These are phyloP conservation scores for Fusarium dlaminii DNA, from an alignment of 2,329 filamentous ascomycete species.

Conservation along the genomic window DNA sequence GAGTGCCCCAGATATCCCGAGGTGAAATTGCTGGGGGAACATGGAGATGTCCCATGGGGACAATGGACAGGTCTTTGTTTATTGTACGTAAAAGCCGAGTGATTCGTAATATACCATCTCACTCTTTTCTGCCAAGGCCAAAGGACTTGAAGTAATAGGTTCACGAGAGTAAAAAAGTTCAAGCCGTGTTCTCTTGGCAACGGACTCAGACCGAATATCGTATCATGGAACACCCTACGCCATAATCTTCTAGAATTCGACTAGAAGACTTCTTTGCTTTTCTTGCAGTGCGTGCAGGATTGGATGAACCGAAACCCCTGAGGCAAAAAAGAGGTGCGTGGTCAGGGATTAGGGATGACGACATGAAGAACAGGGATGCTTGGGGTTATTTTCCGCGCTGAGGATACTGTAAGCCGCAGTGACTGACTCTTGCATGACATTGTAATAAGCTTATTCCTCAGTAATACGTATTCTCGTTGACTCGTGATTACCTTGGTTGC, in stretches of 20 bases:
- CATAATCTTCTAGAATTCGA: slow-evolving; percentile 37
- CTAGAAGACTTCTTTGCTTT: slow-evolving; percentile 23
- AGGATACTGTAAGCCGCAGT: not conserved
- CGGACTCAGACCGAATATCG: slow-evolving; percentile 20
- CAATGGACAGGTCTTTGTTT: slow-evolving; percentile 13
- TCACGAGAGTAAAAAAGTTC: not conserved
- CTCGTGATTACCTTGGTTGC: not conserved
- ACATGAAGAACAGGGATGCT: slow-evolving; percentile 20
- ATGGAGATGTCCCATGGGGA: slow-evolving; percentile 38
- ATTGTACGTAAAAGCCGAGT: slow-evolving; percentile 39
- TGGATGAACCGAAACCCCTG: not conserved
- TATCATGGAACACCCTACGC: slow-evolving; percentile 7
- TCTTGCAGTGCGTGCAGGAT: not conserved
- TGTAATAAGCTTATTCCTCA: not conserved
- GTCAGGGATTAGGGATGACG: slow-evolving; percentile 24
- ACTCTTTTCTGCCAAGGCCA: not conserved
- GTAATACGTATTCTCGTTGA: not conserved
- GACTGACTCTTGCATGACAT: slow-evolving; percentile 17
- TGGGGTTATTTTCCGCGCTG: slow-evolving; percentile 1
- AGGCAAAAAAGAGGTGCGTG: not conserved
- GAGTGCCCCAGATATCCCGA: slow-evolving; percentile 29
- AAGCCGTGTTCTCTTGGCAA: slow-evolving; percentile 7
- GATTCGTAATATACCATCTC: slow-evolving; percentile 5
- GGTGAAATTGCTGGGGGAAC: slow-evolving; percentile 18
- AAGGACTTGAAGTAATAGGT: not conserved